A percentile compares a stretch with the other conserved stretches of the same genome.
Evolutionary conservation across 1,139 yeast genomes (phyloP).

Genomic region (Spencermartinsiella ligniputridi): DNA sequence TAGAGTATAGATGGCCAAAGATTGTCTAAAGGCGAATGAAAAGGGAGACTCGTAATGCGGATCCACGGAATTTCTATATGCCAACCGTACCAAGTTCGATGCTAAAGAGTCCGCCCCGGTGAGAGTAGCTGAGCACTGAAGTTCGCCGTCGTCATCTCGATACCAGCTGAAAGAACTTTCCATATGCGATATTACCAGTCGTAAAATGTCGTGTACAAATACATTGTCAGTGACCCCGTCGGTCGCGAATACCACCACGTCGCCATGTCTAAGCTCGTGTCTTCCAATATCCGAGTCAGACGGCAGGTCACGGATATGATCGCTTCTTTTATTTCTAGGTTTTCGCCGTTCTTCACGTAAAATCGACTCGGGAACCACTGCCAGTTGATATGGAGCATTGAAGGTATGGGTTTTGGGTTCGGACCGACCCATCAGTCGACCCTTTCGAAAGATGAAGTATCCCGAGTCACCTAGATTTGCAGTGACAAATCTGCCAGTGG

Average conservation of each 20-base stretch:
- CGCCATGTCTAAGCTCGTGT: slow-evolving; percentile 47
- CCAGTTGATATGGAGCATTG: slow-evolving; percentile 87
- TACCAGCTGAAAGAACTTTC: slow-evolving; percentile 15
- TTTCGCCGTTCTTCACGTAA: slow-evolving; percentile 44
- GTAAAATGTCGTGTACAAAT: slow-evolving; percentile 65
- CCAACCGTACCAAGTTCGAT: slow-evolving; percentile 58
- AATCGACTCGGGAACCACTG: slow-evolving; percentile 70
- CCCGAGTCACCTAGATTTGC: slow-evolving; percentile 94
- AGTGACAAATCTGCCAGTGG: slow-evolving; percentile 50
- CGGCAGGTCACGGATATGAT: slow-evolving; percentile 53
- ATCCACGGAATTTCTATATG: slow-evolving; percentile 67
- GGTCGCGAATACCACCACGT: slow-evolving; percentile 79
- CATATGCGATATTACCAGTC: slow-evolving; percentile 34
- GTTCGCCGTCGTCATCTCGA: slow-evolving; percentile 13
- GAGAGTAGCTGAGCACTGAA: slow-evolving; percentile 15
- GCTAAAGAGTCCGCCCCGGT: slow-evolving; percentile 42
- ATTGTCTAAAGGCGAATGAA: slow-evolving; percentile 65
- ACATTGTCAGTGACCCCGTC: slow-evolving; percentile 94
- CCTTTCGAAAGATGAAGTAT: slow-evolving; percentile 77
- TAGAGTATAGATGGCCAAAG: slow-evolving; percentile 58
- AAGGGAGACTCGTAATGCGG: slow-evolving; percentile 77
- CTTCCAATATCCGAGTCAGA: slow-evolving; percentile 41
- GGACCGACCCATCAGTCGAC: slow-evolving; percentile 60
- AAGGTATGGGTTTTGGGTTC: slow-evolving; percentile 80
- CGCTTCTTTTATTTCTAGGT: slow-evolving; percentile 33